Evolutionary conservation across 306 rosid species (phyloP).

Genomic region (Cicer cuneatum): DNA sequence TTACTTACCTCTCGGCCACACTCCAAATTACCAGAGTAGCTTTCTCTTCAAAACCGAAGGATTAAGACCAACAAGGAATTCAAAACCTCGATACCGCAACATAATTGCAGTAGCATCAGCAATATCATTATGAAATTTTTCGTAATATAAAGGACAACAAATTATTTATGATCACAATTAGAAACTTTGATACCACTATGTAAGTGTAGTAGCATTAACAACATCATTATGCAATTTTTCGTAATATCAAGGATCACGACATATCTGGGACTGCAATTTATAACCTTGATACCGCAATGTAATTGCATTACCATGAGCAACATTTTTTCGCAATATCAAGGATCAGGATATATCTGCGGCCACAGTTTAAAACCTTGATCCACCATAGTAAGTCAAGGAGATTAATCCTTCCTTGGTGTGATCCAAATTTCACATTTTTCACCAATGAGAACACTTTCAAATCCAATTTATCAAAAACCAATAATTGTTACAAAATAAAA

Average conservation of each 20-base stretch:
- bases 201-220: neutral
- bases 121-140: neutral
- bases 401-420: slow-evolving; percentile 4
- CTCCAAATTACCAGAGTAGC: too few species aligned
- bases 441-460: slow-evolving; percentile 31
- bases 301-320: neutral
- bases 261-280: neutral
- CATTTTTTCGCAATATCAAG: neutral
- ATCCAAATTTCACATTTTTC: slow-evolving; percentile 39
- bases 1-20: too few species aligned
- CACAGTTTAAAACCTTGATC: neutral
- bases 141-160: neutral
- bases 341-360: neutral
- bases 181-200: neutral
- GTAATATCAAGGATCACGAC: neutral
- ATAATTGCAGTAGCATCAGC: neutral
- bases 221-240: neutral
- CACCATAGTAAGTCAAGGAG: neutral
- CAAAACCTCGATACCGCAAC: neutral
- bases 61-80: too few species aligned
- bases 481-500: neutral
- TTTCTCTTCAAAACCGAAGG: too few species aligned
- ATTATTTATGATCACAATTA: neutral
- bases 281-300: neutral
- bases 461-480: slow-evolving; percentile 28